Base-by-base conservation (phyloP, 164 flowering plant genomes). In the Taxillus chinensis region DNA sequence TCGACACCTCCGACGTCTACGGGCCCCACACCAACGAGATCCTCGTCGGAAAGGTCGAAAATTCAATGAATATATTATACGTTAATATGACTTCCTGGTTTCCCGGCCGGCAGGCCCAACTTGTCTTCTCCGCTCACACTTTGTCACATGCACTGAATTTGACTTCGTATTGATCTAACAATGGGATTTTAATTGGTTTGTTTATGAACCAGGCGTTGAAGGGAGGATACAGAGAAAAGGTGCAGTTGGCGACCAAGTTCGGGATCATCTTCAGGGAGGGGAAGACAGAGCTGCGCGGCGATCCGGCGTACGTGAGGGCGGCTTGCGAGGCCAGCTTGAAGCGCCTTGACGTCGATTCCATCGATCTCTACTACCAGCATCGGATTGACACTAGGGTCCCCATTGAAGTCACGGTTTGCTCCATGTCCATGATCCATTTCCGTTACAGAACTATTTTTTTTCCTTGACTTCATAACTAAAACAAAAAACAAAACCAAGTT, bases 1-100 rank as follows among this genome's bases (percentile, higher is more conserved):
- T 76, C 63, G 79, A 76, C 55, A 76, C 79, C 59, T 70, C 79
- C 61, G 79, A 76, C 62, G 9, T 73, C 27, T 76, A 76, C 62
- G 79, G 79, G 5, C 78, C 78, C 6, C 42, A 43, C 66, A 72
- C 75, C 53, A 75, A 75, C 67, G 79, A 75, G 51, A 67, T 75
- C 37, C 79, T 75, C 46, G 54, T 75, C 57, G 74, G 74, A 9
- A 55, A 67, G 68, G 77, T 73, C 4, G 12, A 8, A n/a, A 6
- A 9, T 43, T 43, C 46, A 43, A 43, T 43, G 7, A 43, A 43
- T 27, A 27, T 27, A 2, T 43, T 43, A 9, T 43, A 6, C 46
- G 10, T 43, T 6, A 6, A 6, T 6, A 43, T 43, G 0, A 1
- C 12, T 14, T 48, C 51, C 13, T 48, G 12, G 9, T 48, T 11